These are phyloP conservation scores for Spinacia oleracea DNA, from an alignment of 179 eudicot genomes.

Conservation along the genomic window DNA sequence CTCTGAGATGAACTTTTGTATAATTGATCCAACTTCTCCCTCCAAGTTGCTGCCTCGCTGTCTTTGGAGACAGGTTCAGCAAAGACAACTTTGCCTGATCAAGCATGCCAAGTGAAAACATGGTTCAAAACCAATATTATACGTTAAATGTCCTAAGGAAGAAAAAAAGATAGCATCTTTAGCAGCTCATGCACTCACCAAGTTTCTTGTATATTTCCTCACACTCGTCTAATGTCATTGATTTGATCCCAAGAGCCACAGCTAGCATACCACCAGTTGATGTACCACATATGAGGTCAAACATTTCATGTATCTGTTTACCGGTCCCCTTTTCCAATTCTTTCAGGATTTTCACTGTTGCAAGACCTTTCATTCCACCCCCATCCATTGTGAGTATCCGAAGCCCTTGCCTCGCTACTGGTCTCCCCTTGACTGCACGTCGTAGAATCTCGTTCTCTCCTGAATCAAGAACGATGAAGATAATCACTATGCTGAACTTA, in stretches of 20 bases:
- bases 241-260: constrained; percentile 94
- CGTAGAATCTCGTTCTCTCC: constrained; percentile 95
- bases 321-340: constrained; percentile 95
- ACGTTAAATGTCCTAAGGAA: neutral
- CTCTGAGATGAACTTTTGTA: constrained; percentile 99
- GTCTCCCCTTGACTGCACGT: constrained; percentile 84
- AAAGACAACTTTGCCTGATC: constrained; percentile 91
- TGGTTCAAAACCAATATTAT: constrained; percentile 9
- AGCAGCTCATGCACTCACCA: constrained; percentile 47
- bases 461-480: constrained; percentile 26
- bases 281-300: constrained; percentile 98
- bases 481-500: constrained; percentile 16
- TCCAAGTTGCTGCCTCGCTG: constrained; percentile 94
- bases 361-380: constrained; percentile 98
- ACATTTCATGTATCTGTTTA: constrained; percentile 91
- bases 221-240: constrained; percentile 87
- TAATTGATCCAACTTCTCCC: constrained; percentile 94
- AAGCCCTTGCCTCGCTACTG: constrained; percentile 85
- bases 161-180: constrained; percentile 6
- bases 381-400: constrained; percentile 99
- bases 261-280: constrained; percentile 99
- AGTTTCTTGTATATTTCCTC: constrained; percentile 97
- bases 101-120: constrained; percentile 23
- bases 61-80: constrained; percentile 94
- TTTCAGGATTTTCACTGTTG: constrained; percentile 84